phyloP scores from a whole-genome alignment of 495 filamentous ascomycete species.

The Terfezia claveryi region DNA sequence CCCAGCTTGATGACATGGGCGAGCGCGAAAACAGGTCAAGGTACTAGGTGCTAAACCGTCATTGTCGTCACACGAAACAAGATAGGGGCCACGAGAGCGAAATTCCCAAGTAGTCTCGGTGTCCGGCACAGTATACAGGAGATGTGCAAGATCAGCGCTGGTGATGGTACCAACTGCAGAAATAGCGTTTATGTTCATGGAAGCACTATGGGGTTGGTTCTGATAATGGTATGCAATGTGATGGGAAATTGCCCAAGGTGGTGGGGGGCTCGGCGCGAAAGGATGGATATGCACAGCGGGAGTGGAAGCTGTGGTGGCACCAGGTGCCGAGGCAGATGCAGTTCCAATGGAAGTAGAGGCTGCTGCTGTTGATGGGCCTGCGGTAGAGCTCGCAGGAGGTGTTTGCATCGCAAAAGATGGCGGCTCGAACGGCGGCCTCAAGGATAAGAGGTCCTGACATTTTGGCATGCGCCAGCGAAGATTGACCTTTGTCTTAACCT shows the following conservation, averaged over 20 bases:
- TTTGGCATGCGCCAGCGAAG: not conserved
- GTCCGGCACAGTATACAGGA: constrained; percentile 4
- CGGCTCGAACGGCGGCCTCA: not conserved
- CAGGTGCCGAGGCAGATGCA: too few relatives aligned
- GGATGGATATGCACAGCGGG: too few relatives aligned
- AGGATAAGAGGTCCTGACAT: not conserved
- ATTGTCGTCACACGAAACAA: constrained; percentile 14
- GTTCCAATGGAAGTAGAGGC: too few relatives aligned
- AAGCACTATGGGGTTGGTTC: too few relatives aligned
- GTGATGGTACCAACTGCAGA: not conserved
- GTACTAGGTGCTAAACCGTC: constrained; percentile 5
- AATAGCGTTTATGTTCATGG: constrained; percentile 9
- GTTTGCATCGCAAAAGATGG: not conserved
- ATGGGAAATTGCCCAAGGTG: too few relatives aligned
- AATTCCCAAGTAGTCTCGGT: constrained; percentile 13
- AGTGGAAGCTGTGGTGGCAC: too few relatives aligned
- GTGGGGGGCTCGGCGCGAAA: too few relatives aligned
- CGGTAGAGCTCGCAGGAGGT: not conserved
- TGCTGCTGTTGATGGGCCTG: too few relatives aligned
- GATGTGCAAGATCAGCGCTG: constrained; percentile 1
- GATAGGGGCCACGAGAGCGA: constrained; percentile 11
- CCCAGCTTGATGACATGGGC: not conserved
- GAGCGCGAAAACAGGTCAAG: constrained; percentile 10
- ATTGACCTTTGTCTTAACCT: not conserved
- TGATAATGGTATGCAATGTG: too few relatives aligned